Conservation (phyloP, 192 early-diverging fungal genomes). For the Linnemannia elongata region DNA sequence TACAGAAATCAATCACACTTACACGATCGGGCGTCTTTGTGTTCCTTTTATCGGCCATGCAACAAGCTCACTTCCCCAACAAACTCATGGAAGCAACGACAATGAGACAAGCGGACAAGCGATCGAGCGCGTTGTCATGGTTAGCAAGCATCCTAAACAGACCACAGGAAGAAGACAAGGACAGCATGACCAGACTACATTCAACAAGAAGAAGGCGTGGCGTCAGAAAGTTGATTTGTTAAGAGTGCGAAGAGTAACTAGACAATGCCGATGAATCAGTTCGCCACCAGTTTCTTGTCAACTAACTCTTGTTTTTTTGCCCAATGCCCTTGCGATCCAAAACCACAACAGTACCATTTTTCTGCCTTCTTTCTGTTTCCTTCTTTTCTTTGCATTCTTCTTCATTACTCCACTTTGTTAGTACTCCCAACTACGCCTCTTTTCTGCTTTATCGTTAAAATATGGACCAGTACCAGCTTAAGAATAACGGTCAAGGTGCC, state of each 20-base stretch:
- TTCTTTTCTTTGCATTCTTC: constrained; percentile 27
- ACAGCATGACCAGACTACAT: too few relatives aligned
- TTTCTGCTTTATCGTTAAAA: constrained; percentile 11
- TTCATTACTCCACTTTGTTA: constrained; percentile 27
- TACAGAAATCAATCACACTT: constrained; percentile 13
- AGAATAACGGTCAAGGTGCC: constrained; percentile 39
- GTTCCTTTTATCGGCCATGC: constrained; percentile 38
- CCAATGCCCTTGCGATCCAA: neutral
- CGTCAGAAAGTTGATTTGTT: neutral
- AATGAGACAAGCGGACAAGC: too few relatives aligned
- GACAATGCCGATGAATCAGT: neutral
- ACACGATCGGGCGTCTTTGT: constrained; percentile 16
- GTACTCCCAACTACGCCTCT: neutral
- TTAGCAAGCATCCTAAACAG: too few relatives aligned
- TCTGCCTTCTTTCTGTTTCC: constrained; percentile 6
- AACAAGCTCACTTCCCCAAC: neutral
- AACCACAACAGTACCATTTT: constrained; percentile 4
- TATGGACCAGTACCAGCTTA: constrained; percentile 47
- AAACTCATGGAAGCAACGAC: too few relatives aligned
- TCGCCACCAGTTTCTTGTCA: neutral
- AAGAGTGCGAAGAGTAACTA: neutral
- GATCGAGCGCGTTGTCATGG: too few relatives aligned
- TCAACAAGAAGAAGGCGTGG: neutral
- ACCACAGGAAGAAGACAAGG: too few relatives aligned
- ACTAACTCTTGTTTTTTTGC: neutral